These are phyloP conservation scores for Pouteria campechiana DNA, from an alignment of 179 eudicot genomes.

Conservation along the genomic window DNA sequence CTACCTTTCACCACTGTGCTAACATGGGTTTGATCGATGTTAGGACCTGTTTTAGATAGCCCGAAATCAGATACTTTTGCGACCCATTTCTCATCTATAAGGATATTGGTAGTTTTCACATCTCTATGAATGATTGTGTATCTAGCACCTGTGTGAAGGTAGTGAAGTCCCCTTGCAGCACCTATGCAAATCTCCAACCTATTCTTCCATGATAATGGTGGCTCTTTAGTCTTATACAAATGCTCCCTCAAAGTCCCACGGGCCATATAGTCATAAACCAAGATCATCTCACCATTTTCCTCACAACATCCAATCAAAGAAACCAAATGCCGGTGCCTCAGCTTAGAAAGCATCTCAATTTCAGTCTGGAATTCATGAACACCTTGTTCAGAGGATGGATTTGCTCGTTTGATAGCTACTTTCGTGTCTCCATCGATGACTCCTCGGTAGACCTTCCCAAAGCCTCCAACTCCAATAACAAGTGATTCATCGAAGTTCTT, in stretches of 20 bases:
- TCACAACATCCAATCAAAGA: slow-evolving; percentile 31
- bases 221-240: slow-evolving; percentile 8
- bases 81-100: slow-evolving; percentile 18
- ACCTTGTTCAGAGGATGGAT: slow-evolving; percentile 33
- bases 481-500: slow-evolving; percentile 19
- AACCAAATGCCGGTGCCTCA: slow-evolving; percentile 31
- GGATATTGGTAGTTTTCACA: slow-evolving; percentile 24
- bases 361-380: slow-evolving; percentile 27
- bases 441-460: slow-evolving; percentile 29
- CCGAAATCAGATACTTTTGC: slow-evolving; percentile 35
- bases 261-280: slow-evolving; percentile 32
- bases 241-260: slow-evolving; percentile 36
- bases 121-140: slow-evolving; percentile 24
- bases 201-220: slow-evolving; percentile 18
- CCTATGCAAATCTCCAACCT: slow-evolving; percentile 27
- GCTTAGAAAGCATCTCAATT: slow-evolving; percentile 26
- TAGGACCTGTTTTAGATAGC: slow-evolving; percentile 20
- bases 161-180: slow-evolving; percentile 30
- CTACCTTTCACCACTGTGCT: slow-evolving; percentile 25
- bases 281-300: slow-evolving; percentile 25
- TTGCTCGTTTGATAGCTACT: slow-evolving; percentile 32
- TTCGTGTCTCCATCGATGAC: slow-evolving; percentile 8
- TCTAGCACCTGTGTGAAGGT: slow-evolving; percentile 27
- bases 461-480: slow-evolving; percentile 33
- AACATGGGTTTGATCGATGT: slow-evolving; percentile 21